These are phyloP conservation scores for Fusarium caatingaense DNA, from an alignment of 2,329 filamentous ascomycete species.

Conservation along the genomic window DNA sequence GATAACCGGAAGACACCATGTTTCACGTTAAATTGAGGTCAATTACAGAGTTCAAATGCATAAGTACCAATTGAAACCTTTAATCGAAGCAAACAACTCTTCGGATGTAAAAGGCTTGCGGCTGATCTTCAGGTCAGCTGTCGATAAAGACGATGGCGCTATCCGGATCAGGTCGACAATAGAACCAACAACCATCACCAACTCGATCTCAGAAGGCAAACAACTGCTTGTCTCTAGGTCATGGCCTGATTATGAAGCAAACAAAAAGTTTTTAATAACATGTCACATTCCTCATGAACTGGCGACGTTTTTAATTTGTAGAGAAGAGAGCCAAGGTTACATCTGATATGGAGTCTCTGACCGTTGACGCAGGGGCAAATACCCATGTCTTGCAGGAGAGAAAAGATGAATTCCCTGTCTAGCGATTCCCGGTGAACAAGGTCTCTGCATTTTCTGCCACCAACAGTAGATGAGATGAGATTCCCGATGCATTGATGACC, in stretches of 20 bases:
- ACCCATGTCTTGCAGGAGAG: neutral
- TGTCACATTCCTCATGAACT: neutral
- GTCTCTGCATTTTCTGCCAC: neutral
- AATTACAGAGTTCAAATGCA: neutral
- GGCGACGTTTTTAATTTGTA: neutral
- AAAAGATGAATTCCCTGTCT: neutral
- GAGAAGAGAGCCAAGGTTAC: neutral
- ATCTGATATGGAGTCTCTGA: neutral
- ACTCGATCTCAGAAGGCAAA: neutral
- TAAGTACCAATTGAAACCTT: neutral
- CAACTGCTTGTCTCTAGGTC: neutral
- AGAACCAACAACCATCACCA: neutral
- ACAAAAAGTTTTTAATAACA: neutral
- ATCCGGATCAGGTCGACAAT: neutral
- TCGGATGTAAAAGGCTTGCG: neutral
- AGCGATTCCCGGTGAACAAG: neutral
- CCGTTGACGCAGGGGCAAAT: neutral
- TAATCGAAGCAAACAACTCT: neutral
- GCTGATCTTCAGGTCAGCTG: neutral
- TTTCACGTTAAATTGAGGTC: slow-evolving; percentile 1
- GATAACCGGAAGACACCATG: neutral
- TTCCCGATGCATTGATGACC: neutral
- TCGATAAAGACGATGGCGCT: neutral
- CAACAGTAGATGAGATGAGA: neutral
- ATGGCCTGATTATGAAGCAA: neutral